phyloP scores from a whole-genome alignment of 2,329 filamentous ascomycete genomes.

The Tolypocladium album region DNA sequence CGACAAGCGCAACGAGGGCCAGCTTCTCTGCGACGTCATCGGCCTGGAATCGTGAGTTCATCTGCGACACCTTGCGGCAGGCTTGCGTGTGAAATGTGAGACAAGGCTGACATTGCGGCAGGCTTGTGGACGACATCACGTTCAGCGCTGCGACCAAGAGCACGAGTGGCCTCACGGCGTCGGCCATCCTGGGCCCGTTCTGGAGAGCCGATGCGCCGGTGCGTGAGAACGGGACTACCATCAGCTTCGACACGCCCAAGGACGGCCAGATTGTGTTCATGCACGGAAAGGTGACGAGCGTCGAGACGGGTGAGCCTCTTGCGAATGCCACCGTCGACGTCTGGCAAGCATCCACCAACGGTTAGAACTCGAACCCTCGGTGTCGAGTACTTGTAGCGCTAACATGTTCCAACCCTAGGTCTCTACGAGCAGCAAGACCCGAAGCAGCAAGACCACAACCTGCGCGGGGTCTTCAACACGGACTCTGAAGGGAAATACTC shows the following conservation, averaged over 20 bases:
- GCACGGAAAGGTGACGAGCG: constrained; percentile 49
- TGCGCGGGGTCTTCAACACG: constrained; percentile 62
- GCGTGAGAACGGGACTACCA: constrained; percentile 57
- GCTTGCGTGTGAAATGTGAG: not conserved
- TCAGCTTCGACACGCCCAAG: constrained; percentile 42
- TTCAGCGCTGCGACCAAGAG: constrained; percentile 42
- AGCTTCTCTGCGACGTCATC: constrained; percentile 62
- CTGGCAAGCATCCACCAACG: constrained; percentile 71
- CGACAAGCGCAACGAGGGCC: constrained; percentile 60
- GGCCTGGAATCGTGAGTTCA: constrained; percentile 54
- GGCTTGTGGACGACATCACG: constrained; percentile 71
- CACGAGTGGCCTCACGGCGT: constrained; percentile 48
- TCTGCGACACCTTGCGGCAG: not conserved
- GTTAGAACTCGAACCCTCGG: constrained; percentile 17
- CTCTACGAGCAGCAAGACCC: constrained; percentile 65
- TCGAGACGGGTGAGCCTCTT: constrained; percentile 52
- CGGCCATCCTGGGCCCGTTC: constrained; percentile 77
- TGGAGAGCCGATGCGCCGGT: constrained; percentile 65
- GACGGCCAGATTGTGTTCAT: constrained; percentile 47
- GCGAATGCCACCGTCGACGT: constrained; percentile 59
- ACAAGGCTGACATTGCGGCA: constrained; percentile 10
- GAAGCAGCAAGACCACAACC: constrained; percentile 59
- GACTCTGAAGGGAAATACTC: constrained; percentile 53
- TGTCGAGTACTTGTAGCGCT: not conserved
- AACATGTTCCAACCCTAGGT: constrained; percentile 12